phyloP scores from a whole-genome alignment of 2,329 filamentous ascomycete genomes.

The Triangularia setosa region DNA sequence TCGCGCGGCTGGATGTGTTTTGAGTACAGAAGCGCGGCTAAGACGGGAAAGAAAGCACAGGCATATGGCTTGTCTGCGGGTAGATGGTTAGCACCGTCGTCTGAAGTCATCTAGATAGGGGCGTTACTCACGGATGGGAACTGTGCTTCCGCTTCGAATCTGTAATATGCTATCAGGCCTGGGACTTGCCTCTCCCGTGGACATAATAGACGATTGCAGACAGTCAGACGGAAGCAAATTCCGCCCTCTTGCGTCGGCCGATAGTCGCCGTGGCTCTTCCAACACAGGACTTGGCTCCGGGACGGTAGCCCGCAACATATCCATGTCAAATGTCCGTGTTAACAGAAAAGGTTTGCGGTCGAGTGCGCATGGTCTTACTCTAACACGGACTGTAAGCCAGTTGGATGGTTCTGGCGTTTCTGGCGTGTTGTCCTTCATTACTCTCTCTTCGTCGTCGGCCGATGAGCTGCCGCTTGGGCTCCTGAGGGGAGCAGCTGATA shows the following conservation, averaged over 20 bases:
- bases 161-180: conserved; percentile 20
- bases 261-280: conserved; percentile 14
- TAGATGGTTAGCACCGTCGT: not conserved
- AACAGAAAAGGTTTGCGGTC: conserved; percentile 45
- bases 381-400: conserved; percentile 39
- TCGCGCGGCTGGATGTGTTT: conserved; percentile 50
- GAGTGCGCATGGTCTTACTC: conserved; percentile 39
- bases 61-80: conserved; percentile 46
- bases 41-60: conserved; percentile 46
- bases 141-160: conserved; percentile 32
- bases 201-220: conserved; percentile 16
- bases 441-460: conserved; percentile 13
- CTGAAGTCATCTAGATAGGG: not conserved
- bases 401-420: not conserved
- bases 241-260: conserved; percentile 9
- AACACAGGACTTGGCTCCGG: conserved; percentile 30
- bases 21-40: conserved; percentile 53
- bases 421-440: not conserved
- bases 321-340: conserved; percentile 48
- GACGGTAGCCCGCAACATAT: conserved; percentile 45
- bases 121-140: conserved; percentile 46
- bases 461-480: conserved; percentile 30
- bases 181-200: conserved; percentile 17
- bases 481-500: conserved; percentile 41
- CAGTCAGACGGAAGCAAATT: conserved; percentile 9